Evolutionary conservation across 2,329 filamentous ascomycete genomes (phyloP).

Genomic region (Trichophyton verrucosum): DNA sequence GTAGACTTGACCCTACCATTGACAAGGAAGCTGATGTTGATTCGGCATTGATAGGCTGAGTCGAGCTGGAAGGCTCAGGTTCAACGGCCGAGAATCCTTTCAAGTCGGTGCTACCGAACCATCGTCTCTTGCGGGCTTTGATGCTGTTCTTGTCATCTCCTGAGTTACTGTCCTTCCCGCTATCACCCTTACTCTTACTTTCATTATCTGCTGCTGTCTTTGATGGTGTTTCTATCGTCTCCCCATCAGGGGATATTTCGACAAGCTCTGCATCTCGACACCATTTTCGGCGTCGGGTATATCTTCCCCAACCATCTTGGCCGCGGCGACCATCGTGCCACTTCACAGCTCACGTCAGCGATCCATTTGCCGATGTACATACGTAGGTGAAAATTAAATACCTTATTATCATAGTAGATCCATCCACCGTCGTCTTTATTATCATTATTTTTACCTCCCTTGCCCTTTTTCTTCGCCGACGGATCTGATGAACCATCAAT

Average conservation of each 20-base stretch:
- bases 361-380: not conserved
- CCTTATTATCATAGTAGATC: conserved; percentile 98
- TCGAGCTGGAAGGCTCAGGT: conserved; percentile 6
- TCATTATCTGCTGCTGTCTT: conserved; percentile 18
- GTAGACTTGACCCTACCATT: conserved; percentile 3
- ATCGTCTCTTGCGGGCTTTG: conserved; percentile 25
- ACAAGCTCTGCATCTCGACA: conserved; percentile 91
- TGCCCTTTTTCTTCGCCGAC: conserved; percentile 26
- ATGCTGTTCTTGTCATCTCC: conserved; percentile 20
- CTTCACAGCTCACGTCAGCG: conserved; percentile 30
- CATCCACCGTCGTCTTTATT: conserved; percentile 58
- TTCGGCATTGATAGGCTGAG: not conserved
- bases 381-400: conserved; percentile 23
- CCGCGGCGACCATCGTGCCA: conserved; percentile 83
- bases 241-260: conserved; percentile 42
- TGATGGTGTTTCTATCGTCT: conserved; percentile 18
- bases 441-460: conserved; percentile 42
- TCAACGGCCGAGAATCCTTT: conserved; percentile 6
- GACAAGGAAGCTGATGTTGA: conserved; percentile 2
- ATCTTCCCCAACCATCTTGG: conserved; percentile 83
- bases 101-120: conserved; percentile 20
- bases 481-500: conserved; percentile 54
- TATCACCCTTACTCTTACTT: conserved; percentile 15
- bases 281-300: conserved; percentile 90
- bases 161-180: conserved; percentile 11